phyloP scores from a whole-genome alignment of 2,329 filamentous ascomycete species.

The Ambrosiella xylebori region DNA sequence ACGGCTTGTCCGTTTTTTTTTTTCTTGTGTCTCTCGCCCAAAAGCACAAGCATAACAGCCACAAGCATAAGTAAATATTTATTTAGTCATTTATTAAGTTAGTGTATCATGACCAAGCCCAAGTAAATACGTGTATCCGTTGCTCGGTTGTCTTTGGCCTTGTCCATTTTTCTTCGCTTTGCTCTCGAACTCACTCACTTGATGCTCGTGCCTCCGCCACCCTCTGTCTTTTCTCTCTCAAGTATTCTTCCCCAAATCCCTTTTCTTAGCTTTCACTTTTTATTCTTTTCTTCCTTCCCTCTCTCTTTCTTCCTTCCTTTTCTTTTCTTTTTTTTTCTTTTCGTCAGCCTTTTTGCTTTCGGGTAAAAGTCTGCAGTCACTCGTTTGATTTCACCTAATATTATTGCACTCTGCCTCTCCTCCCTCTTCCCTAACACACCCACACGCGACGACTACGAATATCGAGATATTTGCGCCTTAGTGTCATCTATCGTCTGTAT shows the following conservation, averaged over 20 bases:
- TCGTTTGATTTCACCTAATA: slow-evolving; percentile 7
- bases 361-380: slow-evolving; percentile 8
- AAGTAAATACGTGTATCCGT: background rate
- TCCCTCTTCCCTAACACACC: background rate
- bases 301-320: background rate
- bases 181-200: background rate
- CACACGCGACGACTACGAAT: no score
- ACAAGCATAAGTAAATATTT: no score
- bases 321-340: background rate
- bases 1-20: no score
- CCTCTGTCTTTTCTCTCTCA: background rate
- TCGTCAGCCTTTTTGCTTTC: slow-evolving; percentile 1
- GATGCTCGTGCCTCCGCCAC: background rate
- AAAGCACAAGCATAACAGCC: no score
- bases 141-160: background rate
- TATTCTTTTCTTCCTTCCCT: background rate
- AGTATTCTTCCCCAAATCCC: background rate
- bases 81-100: no score
- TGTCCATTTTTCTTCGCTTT: background rate
- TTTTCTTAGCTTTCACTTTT: background rate
- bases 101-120: no score
- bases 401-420: background rate
- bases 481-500: background rate
- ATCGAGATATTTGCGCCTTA: background rate
- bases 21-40: no score